Evolutionary conservation across 169 alveolate species (phyloP), one percentile per base, ranked within the genome.

Genomic region (Amoebophrya sp.): DNA sequence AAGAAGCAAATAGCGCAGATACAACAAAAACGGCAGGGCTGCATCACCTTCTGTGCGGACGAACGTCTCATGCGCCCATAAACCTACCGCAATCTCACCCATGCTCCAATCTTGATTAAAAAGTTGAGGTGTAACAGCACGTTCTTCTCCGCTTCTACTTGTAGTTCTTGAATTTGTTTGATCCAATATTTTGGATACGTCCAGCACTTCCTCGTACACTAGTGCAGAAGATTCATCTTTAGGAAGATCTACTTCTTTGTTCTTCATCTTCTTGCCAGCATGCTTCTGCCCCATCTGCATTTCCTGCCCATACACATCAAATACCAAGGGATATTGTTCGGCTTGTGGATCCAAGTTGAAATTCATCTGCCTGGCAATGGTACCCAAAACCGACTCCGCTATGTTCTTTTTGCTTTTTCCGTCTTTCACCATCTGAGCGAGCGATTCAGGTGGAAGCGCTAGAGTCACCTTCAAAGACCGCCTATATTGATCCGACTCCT

Each of bases 21-120:
- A 65, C 2, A 65, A 36, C 36, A 65, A 26, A 29, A 29, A 65
- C 2, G 33, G 3, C 12, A 65, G n/a, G 83, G 38, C n/a, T 36
- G 83, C 83, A 36, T 65, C 83, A 36, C 83, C 83, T 65, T 65
- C 83, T 6, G 83, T 65, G 83, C 83, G 83, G 2, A 65, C 83
- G n/a, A 65, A 65, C 39, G 36, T 65, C n/a, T 65, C 83, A 26
- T 65, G 83, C 39, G 18, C n/a, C 83, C 83, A 65, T 29, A 65
- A 6, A 6, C 36, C 83, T 36, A 65, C 2, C 3, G n/a, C 83
- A 65, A 65, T 6, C 33, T 65, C 83, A 0, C 83, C 83, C 36
- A 65, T 29, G 38, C 39, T 26, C 65, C 65, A 47, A 6, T 47
- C 18, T 47, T 47, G 65, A 47, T 47, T 47, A n/a, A n/a, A 23